Percentiles rank a stretch among this genome's conserved stretches.
Conservation (phyloP, 2,329 filamentous ascomycete species). For the Pseudovirgaria hyperparasitica region DNA sequence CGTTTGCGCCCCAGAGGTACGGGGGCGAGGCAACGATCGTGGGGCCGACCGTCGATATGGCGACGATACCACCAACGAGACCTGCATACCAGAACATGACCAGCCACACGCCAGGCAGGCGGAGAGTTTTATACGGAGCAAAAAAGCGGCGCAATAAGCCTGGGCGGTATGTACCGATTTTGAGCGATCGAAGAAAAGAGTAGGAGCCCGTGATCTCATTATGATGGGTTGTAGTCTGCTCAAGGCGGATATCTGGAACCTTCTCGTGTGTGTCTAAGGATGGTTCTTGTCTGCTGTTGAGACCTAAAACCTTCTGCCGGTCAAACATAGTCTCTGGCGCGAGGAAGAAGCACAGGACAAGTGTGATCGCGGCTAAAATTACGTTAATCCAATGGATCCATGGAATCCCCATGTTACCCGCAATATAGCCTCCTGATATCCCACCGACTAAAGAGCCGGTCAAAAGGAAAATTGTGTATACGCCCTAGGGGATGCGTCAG, state of each 20-base stretch:
- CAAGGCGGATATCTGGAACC: constrained; percentile 9
- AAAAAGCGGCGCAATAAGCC: constrained; percentile 21
- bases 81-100: constrained; percentile 30
- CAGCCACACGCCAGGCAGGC: constrained; percentile 29
- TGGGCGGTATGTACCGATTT: constrained; percentile 20
- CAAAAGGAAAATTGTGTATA: constrained; percentile 28
- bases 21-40: constrained; percentile 25
- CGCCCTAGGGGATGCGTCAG: constrained; percentile 13
- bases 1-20: constrained; percentile 28
- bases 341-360: constrained; percentile 22
- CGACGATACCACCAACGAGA: constrained; percentile 27
- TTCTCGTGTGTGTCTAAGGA: constrained; percentile 12
- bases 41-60: constrained; percentile 23
- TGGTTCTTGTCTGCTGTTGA: constrained; percentile 3
- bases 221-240: constrained; percentile 6
- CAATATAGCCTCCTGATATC: constrained; percentile 29
- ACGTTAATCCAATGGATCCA: constrained; percentile 32
- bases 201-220: constrained; percentile 12
- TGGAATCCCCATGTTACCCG: constrained; percentile 16
- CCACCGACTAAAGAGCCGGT: constrained; percentile 26
- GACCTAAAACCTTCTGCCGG: constrained; percentile 10
- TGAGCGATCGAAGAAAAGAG: constrained; percentile 24
- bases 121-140: constrained; percentile 23
- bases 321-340: constrained; percentile 29
- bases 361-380: constrained; percentile 18